phyloP scores from a whole-genome alignment of 257 asterid species.

The Fraxinus quadrangulata region DNA sequence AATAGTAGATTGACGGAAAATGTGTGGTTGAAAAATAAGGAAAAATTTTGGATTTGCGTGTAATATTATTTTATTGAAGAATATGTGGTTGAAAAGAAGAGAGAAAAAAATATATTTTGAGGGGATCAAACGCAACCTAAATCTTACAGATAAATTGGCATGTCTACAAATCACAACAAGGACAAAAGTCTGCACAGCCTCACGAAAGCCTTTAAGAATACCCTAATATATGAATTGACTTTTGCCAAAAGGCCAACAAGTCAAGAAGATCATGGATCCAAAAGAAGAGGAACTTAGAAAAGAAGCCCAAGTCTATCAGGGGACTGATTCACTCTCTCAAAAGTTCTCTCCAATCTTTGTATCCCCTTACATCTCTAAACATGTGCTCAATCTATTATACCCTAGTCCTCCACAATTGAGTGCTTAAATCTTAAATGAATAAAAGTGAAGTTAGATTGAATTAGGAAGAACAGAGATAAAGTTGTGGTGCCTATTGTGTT shows the following conservation, averaged over 20 bases:
- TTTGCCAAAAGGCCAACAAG: not conserved
- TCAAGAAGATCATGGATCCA: not conserved
- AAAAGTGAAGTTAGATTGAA: not conserved
- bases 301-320: not conserved
- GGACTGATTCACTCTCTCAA: not conserved
- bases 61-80: no score
- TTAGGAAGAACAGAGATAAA: not conserved
- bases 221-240: not conserved
- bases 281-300: not conserved
- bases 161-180: slow-evolving; percentile 12
- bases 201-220: not conserved
- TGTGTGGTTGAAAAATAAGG: no score
- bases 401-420: not conserved
- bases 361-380: not conserved
- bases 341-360: not conserved
- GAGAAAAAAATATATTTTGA: no score
- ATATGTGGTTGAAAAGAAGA: no score
- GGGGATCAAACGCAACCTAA: no score
- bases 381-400: not conserved
- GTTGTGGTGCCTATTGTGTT: not conserved
- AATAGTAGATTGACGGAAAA: no score
- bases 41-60: no score
- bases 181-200: not conserved
- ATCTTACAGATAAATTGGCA: slow-evolving; percentile 9
- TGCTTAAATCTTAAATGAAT: not conserved